phyloP scores from a whole-genome alignment of 2,329 filamentous ascomycete genomes.

The Nigrospora oryzae region DNA sequence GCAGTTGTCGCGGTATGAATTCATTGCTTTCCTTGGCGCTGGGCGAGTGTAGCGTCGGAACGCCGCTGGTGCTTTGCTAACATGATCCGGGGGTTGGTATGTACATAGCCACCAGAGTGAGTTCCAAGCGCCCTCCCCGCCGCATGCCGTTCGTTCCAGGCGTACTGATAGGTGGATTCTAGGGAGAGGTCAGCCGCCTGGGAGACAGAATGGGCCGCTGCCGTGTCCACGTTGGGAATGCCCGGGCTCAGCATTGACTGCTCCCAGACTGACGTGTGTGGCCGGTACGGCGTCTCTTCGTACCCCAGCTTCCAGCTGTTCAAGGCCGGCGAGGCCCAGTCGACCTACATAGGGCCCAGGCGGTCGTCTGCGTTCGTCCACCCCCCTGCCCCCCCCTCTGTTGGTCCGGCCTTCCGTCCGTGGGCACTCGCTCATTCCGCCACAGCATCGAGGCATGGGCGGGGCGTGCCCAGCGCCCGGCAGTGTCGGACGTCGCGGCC shows the following conservation, averaged over 20 bases:
- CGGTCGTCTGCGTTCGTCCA: slow-evolving; percentile 13
- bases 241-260: slow-evolving; percentile 13
- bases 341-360: slow-evolving; percentile 12
- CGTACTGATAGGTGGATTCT: not conserved
- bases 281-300: slow-evolving; percentile 4
- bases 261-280: slow-evolving; percentile 5
- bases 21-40: not conserved
- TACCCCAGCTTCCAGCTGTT: slow-evolving; percentile 9
- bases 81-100: not conserved
- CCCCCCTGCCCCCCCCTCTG: not conserved
- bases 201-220: slow-evolving; percentile 11
- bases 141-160: not conserved
- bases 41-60: not conserved
- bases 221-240: slow-evolving; percentile 4
- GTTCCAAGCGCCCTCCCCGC: not conserved
- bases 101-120: slow-evolving; percentile 7
- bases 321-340: slow-evolving; percentile 3
- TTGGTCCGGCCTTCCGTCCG: not conserved
- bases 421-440: not conserved
- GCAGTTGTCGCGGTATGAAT: not conserved
- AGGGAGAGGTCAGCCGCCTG: slow-evolving; percentile 11
- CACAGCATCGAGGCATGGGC: slow-evolving; percentile 13
- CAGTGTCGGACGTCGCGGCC: slow-evolving; percentile 11
- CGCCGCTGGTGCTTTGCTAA: not conserved
- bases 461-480: slow-evolving; percentile 15